Conservation (phyloP, 208 protist genomes). For the Trypanosoma cruzi region DNA sequence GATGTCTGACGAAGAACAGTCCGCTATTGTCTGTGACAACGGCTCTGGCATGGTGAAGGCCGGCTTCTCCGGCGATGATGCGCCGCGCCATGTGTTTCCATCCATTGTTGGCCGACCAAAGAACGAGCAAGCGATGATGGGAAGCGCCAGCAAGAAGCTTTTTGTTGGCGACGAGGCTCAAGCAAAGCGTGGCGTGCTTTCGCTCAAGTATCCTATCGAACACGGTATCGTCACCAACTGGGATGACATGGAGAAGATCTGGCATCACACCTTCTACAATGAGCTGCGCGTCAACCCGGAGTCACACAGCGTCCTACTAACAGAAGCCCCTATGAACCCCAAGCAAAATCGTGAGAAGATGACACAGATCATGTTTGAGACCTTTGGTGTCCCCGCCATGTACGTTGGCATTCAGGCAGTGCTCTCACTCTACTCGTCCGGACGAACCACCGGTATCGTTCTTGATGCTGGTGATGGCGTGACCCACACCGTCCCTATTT, state of each 20-base stretch:
- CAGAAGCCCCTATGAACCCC: conserved; percentile 93
- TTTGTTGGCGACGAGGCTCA: conserved; percentile 96
- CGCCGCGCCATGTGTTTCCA: conserved; percentile 96
- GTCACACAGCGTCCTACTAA: conserved; percentile 96
- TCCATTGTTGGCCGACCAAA: conserved; percentile 96
- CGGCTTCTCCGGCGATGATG: conserved; percentile 97
- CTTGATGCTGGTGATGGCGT: conserved; percentile 95
- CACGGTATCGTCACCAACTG: conserved; percentile 98
- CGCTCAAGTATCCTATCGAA: conserved; percentile 95
- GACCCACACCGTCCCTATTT: conserved; percentile 94
- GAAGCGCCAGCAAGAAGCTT: conserved; percentile 94
- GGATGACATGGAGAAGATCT: conserved; percentile 99
- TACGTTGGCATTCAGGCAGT: conserved; percentile 97
- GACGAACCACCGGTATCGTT: conserved; percentile 93
- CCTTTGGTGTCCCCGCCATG: conserved; percentile 88
- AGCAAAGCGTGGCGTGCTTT: conserved; percentile 93
- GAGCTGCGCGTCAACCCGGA: conserved; percentile 97
- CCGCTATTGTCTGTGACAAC: conserved; percentile 87
- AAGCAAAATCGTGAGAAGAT: conserved; percentile 95
- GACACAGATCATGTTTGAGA: conserved; percentile 96
- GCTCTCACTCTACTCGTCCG: conserved; percentile 94
- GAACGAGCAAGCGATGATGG: conserved; percentile 94
- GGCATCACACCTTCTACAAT: conserved; percentile 99
- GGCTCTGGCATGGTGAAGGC: conserved; percentile 94
- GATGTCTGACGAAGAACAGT: conserved; percentile 75